phyloP scores from a whole-genome alignment of 2,329 filamentous ascomycete genomes.

The Aspergillus caelatus region DNA sequence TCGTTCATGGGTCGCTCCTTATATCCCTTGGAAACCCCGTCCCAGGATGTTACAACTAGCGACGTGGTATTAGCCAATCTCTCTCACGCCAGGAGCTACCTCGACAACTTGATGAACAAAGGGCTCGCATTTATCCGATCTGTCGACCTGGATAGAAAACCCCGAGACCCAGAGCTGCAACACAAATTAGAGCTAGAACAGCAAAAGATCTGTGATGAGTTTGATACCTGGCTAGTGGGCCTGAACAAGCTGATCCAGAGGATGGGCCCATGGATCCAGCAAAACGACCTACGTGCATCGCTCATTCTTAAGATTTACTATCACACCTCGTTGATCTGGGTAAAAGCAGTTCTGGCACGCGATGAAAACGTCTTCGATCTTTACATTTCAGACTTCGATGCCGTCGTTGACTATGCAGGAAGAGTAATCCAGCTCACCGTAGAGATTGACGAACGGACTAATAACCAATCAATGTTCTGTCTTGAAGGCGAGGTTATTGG shows the following conservation, averaged over 20 bases:
- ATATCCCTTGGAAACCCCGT: not conserved
- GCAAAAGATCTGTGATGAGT: not conserved
- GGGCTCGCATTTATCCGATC: not conserved
- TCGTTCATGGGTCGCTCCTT: constrained; percentile 7
- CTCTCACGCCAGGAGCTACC: not conserved
- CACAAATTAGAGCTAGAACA: not conserved
- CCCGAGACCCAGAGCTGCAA: not conserved
- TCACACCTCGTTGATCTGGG: constrained; percentile 2
- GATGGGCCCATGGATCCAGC: not conserved
- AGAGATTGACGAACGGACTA: not conserved
- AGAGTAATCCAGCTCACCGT: not conserved
- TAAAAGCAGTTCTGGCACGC: not conserved
- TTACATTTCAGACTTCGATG: not conserved
- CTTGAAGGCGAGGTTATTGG: not conserved
- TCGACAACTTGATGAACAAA: not conserved
- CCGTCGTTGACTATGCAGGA: not conserved
- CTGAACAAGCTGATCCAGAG: not conserved
- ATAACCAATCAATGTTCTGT: not conserved
- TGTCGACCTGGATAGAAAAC: not conserved
- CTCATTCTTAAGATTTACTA: not conserved
- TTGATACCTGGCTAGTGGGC: constrained; percentile 1
- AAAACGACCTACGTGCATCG: constrained; percentile 1
- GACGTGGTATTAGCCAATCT: not conserved
- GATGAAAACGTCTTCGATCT: constrained; percentile 5
- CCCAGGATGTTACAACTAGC: not conserved